Evolutionary conservation across 2,329 filamentous ascomycete genomes (phyloP).

Genomic region (Trichocomaceae sp.): DNA sequence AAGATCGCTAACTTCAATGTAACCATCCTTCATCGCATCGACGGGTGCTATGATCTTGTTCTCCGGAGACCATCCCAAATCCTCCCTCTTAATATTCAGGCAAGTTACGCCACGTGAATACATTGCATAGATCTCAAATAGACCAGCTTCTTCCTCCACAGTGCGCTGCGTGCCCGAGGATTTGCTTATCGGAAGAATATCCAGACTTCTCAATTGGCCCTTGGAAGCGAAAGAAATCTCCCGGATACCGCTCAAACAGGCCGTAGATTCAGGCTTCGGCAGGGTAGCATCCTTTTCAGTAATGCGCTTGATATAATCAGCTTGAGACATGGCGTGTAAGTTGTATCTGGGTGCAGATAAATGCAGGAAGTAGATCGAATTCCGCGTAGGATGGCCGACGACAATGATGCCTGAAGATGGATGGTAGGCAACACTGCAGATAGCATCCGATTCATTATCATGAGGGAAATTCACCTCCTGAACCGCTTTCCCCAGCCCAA

Average conservation of each 20-base stretch:
- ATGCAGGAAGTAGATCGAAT: slow-evolving; percentile 96
- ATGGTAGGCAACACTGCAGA: slow-evolving; percentile 95
- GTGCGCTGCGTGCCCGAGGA: slow-evolving; percentile 46
- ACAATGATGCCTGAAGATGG: slow-evolving; percentile 86
- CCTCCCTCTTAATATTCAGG: slow-evolving; percentile 74
- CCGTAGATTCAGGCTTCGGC: slow-evolving; percentile 84
- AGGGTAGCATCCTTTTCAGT: slow-evolving; percentile 64
- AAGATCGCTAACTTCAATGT: slow-evolving; percentile 69
- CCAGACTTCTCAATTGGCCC: slow-evolving; percentile 79
- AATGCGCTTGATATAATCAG: slow-evolving; percentile 75
- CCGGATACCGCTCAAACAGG: slow-evolving; percentile 92
- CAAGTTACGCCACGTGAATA: slow-evolving; percentile 96
- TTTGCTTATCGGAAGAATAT: slow-evolving; percentile 67
- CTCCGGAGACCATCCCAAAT: slow-evolving; percentile 85
- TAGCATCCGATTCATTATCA: slow-evolving; percentile 92
- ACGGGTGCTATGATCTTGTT: slow-evolving; percentile 78
- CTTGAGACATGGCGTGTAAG: slow-evolving; percentile 72
- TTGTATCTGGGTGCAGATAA: slow-evolving; percentile 91
- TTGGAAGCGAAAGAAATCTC: slow-evolving; percentile 89
- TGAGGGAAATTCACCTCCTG: slow-evolving; percentile 96
- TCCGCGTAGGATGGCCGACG: slow-evolving; percentile 90
- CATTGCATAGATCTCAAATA: slow-evolving; percentile 96
- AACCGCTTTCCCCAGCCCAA: slow-evolving; percentile 88
- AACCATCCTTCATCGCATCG: slow-evolving; percentile 66
- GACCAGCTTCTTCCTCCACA: slow-evolving; percentile 57